Evolutionary conservation across 2,329 filamentous ascomycete genomes (phyloP).

Genomic region (Colletotrichum tofieldiae): DNA sequence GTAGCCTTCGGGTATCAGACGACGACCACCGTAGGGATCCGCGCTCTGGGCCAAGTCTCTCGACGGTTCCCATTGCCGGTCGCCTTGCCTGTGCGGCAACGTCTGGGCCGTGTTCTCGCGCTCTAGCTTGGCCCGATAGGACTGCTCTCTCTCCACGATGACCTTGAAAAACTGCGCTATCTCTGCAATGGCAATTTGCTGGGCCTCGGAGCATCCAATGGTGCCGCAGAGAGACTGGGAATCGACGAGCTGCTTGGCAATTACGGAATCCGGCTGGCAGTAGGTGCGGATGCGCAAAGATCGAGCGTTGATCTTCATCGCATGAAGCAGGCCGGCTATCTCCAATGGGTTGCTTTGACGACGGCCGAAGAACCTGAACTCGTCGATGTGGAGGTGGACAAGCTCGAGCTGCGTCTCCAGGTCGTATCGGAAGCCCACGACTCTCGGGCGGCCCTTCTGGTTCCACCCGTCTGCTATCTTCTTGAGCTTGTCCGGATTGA

Average conservation of each 20-base stretch:
- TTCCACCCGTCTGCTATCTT: constrained; percentile 67
- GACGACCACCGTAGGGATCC: constrained; percentile 29
- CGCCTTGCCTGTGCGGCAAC: constrained; percentile 25
- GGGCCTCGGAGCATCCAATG: constrained; percentile 60
- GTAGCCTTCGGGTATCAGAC: constrained; percentile 31
- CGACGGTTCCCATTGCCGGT: constrained; percentile 33
- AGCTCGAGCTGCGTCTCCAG: constrained; percentile 74
- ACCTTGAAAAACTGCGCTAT: constrained; percentile 70
- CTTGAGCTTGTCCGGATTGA: constrained; percentile 67
- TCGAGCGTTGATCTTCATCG: constrained; percentile 68
- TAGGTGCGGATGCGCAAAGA: constrained; percentile 69
- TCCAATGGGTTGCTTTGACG: constrained; percentile 59
- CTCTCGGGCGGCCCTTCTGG: constrained; percentile 67
- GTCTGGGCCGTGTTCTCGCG: constrained; percentile 39
- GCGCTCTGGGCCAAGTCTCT: neutral
- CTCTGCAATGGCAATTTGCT: constrained; percentile 65
- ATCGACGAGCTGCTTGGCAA: constrained; percentile 72
- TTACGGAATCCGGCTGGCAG: constrained; percentile 71
- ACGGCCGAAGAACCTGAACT: constrained; percentile 70
- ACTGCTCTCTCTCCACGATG: constrained; percentile 63
- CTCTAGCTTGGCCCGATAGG: constrained; percentile 47
- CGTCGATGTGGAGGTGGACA: constrained; percentile 63
- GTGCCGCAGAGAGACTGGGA: constrained; percentile 66
- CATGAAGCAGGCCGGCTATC: constrained; percentile 64
- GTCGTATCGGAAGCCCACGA: constrained; percentile 72